Conservation (phyloP, 2,329 filamentous ascomycete genomes). For the Exophiala aquamarina region DNA sequence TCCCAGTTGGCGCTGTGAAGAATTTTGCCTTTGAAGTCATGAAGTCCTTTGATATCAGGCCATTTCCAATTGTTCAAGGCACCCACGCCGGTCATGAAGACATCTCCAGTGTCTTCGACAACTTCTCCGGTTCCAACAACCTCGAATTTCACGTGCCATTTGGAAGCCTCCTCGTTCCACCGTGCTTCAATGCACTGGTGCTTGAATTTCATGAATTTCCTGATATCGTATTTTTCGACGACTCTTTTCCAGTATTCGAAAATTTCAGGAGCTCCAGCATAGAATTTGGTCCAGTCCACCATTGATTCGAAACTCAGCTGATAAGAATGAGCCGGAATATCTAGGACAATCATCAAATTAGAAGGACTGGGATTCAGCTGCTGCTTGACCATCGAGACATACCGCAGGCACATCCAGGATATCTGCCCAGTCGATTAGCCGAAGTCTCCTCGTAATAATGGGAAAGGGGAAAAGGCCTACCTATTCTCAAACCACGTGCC, state of each 20-base stretch:
- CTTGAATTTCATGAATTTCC: constrained; percentile 30
- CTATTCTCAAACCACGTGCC: constrained; percentile 33
- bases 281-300: constrained; percentile 26
- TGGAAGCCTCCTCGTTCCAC: constrained; percentile 26
- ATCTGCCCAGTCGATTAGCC: constrained; percentile 4
- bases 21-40: constrained; percentile 32
- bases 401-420: constrained; percentile 24
- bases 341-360: constrained; percentile 2
- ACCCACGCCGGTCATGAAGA: constrained; percentile 59
- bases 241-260: constrained; percentile 25
- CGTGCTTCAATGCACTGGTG: constrained; percentile 28
- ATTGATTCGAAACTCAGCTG: constrained; percentile 21
- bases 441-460: neutral
- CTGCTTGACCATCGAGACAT: neutral
- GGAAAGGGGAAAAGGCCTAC: neutral
- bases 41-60: constrained; percentile 33
- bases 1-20: constrained; percentile 36
- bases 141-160: constrained; percentile 26
- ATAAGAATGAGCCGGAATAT: constrained; percentile 25
- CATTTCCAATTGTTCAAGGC: constrained; percentile 56
- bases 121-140: constrained; percentile 19
- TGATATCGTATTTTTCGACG: constrained; percentile 26
- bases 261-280: constrained; percentile 28
- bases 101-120: constrained; percentile 44
- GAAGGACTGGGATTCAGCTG: neutral